Evolutionary conservation across 257 asterid genomes (phyloP), one percentile per base, ranked within the genome.

Genomic region (Nicotiana tabacum): DNA sequence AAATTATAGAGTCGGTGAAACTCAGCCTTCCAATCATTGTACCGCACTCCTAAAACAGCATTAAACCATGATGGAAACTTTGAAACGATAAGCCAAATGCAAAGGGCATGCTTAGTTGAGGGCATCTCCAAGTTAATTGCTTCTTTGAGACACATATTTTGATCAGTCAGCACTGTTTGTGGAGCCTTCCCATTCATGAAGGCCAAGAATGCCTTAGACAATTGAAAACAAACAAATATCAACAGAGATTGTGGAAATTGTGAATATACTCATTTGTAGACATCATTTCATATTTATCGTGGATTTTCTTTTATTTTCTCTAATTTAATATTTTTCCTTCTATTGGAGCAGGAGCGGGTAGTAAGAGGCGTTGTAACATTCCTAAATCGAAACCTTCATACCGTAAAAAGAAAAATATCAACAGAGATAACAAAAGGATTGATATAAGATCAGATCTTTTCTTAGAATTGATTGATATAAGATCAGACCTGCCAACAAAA

Each of bases 31-130:
- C 99, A 96, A 39, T 91, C 98, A 77, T 88, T 94, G 91, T 96
- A 96, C 21, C 97, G 95, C 81, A 93, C 98, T 70, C 99, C 98
- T 84, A 96, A 85, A 37, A 93, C 91, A 60, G 99, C 95, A 86
- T 94, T 96, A 87, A 96, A 96, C 99, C 99, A 96, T 32, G 99
- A 96, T 1, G 99, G 99, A 68, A 93, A 94, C 87, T 94, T 96
- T 5, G 97, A 91, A 82, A 93, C 95, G 27, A 95, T 92, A 85
- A 92, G 96, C 99, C 98, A 93, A 83, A 96, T 93, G 87, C 99
- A 96, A 82, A 96, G 97, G 55, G 98, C 98, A 81, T 96, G 98
- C 89, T 92, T 96, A 57, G 97, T 88, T 77, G 92, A 86, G 24
- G 97, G 97, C 95, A 96, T 86, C 91, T 92, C 98, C 90, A 91